phyloP scores from a whole-genome alignment of 805 yeast genomes.

The Candida morakotiae region DNA sequence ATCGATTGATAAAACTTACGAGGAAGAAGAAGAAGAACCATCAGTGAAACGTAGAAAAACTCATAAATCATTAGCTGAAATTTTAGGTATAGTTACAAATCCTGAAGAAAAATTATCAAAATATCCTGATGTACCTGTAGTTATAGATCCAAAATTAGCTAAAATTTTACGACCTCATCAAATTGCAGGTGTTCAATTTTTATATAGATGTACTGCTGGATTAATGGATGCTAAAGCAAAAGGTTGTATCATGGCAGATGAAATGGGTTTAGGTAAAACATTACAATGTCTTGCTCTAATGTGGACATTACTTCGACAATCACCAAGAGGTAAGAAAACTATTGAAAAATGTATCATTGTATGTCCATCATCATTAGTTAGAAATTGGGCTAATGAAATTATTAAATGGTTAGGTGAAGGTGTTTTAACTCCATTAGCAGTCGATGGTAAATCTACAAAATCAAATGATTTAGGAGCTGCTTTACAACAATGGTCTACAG shows the following conservation, averaged over 20 bases:
- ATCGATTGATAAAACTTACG: conserved; percentile 9
- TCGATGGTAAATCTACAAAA: conserved; percentile 83
- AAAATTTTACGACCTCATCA: conserved; percentile 93
- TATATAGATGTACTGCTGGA: conserved; percentile 90
- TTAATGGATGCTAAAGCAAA: conserved; percentile 75
- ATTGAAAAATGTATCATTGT: conserved; percentile 88
- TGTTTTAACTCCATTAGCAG: conserved; percentile 78
- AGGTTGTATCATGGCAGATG: conserved; percentile 92
- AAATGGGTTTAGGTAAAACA: conserved; percentile 97
- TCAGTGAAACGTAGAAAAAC: conserved; percentile 36
- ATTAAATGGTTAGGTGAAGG: conserved; percentile 95
- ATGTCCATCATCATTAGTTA: conserved; percentile 92
- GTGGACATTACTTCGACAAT: conserved; percentile 83
- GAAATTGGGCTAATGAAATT: conserved; percentile 95
- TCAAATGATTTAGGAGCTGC: conserved; percentile 68
- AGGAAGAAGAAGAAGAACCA: conserved; percentile 12
- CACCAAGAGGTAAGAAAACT: conserved; percentile 56
- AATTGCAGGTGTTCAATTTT: conserved; percentile 88
- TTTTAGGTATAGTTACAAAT: conserved; percentile 63
- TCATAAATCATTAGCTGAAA: conserved; percentile 71
- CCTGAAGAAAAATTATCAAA: conserved; percentile 47
- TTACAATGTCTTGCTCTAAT: conserved; percentile 89
- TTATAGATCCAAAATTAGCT: conserved; percentile 83
- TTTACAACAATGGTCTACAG: conserved; percentile 77
- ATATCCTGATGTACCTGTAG: conserved; percentile 89